Evolutionary conservation across 441 rosid species (phyloP).

Genomic region (Biscutella laevigata): DNA sequence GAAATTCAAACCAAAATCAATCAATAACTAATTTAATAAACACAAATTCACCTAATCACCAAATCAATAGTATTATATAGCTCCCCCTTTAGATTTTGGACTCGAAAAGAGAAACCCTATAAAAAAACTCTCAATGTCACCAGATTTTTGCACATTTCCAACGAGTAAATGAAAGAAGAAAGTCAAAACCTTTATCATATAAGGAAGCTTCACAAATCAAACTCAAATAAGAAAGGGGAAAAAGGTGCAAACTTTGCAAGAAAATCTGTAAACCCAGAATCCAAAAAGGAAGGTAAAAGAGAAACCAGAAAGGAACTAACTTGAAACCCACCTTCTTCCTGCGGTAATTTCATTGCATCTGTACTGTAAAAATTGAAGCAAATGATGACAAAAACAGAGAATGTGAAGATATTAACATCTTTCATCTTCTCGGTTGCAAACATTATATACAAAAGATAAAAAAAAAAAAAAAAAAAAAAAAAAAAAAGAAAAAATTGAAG

Average conservation of each 20-base stretch:
- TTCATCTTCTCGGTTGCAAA: constrained; percentile 25
- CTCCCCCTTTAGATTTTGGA: background rate
- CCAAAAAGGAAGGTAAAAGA: background rate
- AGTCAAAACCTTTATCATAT: background rate
- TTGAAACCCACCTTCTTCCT: constrained; percentile 48
- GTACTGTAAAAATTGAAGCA: constrained; percentile 33
- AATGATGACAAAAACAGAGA: constrained; percentile 33
- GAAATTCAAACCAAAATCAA: background rate
- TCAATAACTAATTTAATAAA: background rate
- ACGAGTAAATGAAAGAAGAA: background rate
- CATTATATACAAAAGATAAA: constrained; percentile 6
- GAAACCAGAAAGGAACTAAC: background rate
- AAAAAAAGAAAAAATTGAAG: background rate
- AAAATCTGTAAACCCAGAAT: constrained; percentile 9
- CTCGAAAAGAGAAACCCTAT: background rate
- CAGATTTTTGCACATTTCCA: background rate
- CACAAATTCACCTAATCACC: background rate
- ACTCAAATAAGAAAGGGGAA: background rate
- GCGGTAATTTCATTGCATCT: constrained; percentile 40
- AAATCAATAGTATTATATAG: background rate
- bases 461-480: background rate
- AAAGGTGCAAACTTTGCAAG: background rate
- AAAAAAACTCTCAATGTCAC: background rate
- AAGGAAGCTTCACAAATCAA: background rate
- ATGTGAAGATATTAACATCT: constrained; percentile 22